phyloP scores from a whole-genome alignment of 2,329 filamentous ascomycete species.

The Periconia sp. region DNA sequence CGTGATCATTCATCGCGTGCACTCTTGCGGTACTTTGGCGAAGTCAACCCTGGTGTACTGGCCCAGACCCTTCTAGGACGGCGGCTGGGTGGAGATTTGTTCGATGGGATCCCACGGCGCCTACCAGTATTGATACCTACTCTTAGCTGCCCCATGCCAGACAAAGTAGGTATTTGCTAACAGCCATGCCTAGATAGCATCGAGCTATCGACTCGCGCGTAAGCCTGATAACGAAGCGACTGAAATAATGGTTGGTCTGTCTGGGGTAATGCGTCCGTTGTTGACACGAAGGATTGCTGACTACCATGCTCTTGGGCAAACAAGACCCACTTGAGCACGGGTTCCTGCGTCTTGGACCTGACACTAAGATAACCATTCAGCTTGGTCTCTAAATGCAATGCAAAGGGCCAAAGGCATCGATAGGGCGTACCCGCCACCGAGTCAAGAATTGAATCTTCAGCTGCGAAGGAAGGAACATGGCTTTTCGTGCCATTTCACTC shows the following conservation, averaged over 20 bases:
- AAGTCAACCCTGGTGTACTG: too few relatives aligned
- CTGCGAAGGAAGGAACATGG: too few relatives aligned
- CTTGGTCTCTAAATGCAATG: not conserved
- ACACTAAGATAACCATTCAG: constrained; percentile 4
- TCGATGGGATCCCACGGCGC: not conserved
- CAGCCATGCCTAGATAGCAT: not conserved
- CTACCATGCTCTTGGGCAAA: not conserved
- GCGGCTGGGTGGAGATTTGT: too few relatives aligned
- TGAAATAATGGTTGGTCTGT: not conserved
- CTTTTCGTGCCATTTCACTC: too few relatives aligned
- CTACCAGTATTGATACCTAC: not conserved
- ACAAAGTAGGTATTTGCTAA: too few relatives aligned
- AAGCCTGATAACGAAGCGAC: not conserved
- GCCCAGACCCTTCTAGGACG: too few relatives aligned
- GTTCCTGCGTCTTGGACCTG: constrained; percentile 19
- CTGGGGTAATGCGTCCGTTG: not conserved
- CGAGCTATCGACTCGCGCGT: not conserved
- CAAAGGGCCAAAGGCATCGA: not conserved
- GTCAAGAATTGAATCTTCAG: too few relatives aligned
- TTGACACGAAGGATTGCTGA: not conserved
- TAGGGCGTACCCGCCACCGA: too few relatives aligned
- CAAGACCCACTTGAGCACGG: constrained; percentile 7
- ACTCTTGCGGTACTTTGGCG: too few relatives aligned
- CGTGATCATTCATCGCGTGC: too few relatives aligned
- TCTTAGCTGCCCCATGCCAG: too few relatives aligned